Percentiles rank a stretch among this genome's conserved stretches.
phyloP scores from a whole-genome alignment of 2,329 filamentous ascomycete genomes.

The Xylariaceae sp. region DNA sequence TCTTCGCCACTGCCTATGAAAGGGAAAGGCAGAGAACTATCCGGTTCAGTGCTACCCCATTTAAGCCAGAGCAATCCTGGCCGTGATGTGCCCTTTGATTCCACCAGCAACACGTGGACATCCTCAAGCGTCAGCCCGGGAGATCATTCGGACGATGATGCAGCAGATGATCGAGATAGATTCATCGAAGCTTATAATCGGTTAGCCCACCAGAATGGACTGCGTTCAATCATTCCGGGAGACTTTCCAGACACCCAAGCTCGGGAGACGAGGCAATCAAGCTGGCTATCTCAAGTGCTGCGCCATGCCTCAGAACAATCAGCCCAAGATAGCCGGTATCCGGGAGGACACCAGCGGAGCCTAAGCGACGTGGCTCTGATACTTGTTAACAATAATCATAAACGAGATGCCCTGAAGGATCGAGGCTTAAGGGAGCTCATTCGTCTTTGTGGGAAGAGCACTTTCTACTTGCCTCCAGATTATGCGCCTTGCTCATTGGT shows the following conservation, averaged over 20 bases:
- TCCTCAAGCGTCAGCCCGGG: slow-evolving; percentile 50
- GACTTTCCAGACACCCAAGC: slow-evolving; percentile 22
- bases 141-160: slow-evolving; percentile 45
- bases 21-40: slow-evolving; percentile 22
- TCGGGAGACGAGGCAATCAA: slow-evolving; percentile 25
- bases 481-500: slow-evolving; percentile 54
- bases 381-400: slow-evolving; percentile 37
- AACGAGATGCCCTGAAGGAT: slow-evolving; percentile 43
- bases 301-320: slow-evolving; percentile 29
- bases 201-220: slow-evolving; percentile 53
- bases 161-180: slow-evolving; percentile 42
- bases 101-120: slow-evolving; percentile 54
- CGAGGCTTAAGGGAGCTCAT: slow-evolving; percentile 57
- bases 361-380: slow-evolving; percentile 52
- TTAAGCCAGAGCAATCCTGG: slow-evolving; percentile 4
- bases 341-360: slow-evolving; percentile 45
- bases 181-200: slow-evolving; percentile 59
- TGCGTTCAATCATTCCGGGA: slow-evolving; percentile 35
- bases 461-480: slow-evolving; percentile 56
- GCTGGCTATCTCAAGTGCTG: slow-evolving; percentile 38
- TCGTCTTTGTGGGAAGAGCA: slow-evolving; percentile 58
- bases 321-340: slow-evolving; percentile 11
- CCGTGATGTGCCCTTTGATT: slow-evolving; percentile 18
- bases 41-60: neutral
- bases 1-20: neutral